Evolutionary conservation across 2,329 filamentous ascomycete species (phyloP), one percentile per base, ranked within the genome.

Genomic region (Camptophora hylomeconis): DNA sequence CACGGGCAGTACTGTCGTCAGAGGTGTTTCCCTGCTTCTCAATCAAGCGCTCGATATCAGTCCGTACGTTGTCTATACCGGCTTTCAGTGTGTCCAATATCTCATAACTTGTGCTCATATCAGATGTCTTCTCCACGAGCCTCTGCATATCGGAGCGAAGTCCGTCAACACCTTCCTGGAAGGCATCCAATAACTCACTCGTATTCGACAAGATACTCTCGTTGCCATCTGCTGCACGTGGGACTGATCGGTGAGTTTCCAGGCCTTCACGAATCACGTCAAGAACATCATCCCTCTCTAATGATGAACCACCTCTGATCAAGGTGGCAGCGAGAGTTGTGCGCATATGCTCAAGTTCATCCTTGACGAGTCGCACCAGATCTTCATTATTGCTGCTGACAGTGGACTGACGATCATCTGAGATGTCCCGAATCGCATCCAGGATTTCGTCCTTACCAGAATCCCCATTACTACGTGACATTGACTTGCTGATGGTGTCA

Each of bases 61-160:
- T 66, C 30, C 75, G 75, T 10, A 95, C 66, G 20, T 67, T 69
- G 23, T 79, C 74, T 6, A 95, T 61, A 0, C 84, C 86, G n/a
- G 75, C 68, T 50, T 80, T 92, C 32, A 95, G 65, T 0, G 81
- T 82, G 35, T 93, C 81, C 1, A 94, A 64, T 29, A 94, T 86
- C 53, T 94, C 84, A 40, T 92, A 81, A 35, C 80, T 87, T 33
- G 82, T 75, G 1, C 79, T 86, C 53, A 87, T 67, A 44, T 92
- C 84, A 1, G 72, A 61, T 4, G 84, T 80, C 56, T 83, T 89
- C 48, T 87, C 75, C 13, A 73, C 64, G 10, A 89, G 66, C 46
- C 76, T 76, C 39, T 69, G 62, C 27, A 93, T 69, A 41, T 94
- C 86, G 10, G 70, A 65, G 4, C 82, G 71, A 18, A 94, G 65